phyloP scores from a whole-genome alignment of 2,329 filamentous ascomycete species.

The Nothophoma quercina region DNA sequence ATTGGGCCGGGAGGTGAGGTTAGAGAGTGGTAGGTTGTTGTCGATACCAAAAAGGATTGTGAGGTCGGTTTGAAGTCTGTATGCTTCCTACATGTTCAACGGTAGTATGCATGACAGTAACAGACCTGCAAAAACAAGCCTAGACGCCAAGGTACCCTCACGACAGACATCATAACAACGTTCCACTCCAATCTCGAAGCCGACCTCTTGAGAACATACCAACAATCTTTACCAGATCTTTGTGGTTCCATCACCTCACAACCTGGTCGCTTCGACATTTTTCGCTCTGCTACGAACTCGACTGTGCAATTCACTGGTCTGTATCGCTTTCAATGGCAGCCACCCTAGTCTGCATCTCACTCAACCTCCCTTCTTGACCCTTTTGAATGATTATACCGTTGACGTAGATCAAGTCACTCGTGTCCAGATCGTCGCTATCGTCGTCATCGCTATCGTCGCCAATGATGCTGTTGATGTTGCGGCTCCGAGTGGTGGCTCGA shows the following conservation, averaged over 20 bases:
- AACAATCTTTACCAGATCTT: no score
- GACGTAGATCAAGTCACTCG: constrained; percentile 18
- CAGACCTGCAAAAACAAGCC: no score
- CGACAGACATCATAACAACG: no score
- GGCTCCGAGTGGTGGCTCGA: background rate
- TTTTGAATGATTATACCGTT: constrained; percentile 12
- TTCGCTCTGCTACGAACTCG: background rate
- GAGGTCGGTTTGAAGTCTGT: no score
- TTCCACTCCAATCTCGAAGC: no score
- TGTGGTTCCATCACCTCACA: no score
- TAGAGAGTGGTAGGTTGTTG: constrained; percentile 66
- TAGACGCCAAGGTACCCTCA: no score
- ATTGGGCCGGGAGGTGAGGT: constrained; percentile 71
- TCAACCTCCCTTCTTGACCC: constrained; percentile 9
- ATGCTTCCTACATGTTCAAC: no score
- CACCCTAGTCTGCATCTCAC: background rate
- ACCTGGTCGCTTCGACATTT: no score
- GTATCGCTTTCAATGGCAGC: no score
- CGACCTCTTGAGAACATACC: no score
- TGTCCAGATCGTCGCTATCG: constrained; percentile 14
- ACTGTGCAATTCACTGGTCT: background rate
- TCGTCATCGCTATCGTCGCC: constrained; percentile 5
- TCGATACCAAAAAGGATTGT: background rate
- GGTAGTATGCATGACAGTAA: no score
- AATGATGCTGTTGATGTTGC: background rate